Evolutionary conservation across 768 basidiomycete genomes (phyloP), one percentile per base, ranked within the genome.

Genomic region (Serendipita vermifera): DNA sequence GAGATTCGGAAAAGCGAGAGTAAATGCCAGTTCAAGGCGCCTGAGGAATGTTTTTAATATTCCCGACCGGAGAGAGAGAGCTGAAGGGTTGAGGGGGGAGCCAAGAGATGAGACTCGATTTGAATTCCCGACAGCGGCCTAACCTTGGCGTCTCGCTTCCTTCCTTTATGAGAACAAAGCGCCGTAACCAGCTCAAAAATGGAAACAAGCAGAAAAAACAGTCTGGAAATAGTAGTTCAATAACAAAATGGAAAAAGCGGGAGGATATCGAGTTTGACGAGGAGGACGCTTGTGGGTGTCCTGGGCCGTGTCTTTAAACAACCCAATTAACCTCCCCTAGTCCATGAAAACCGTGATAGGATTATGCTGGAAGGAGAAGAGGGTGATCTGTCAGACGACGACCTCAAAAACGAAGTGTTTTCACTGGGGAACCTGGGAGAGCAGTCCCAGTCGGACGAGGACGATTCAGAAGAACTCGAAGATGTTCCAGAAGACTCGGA

Each of bases 321-420:
- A 13, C 5, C 13, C 3, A 17, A 20, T n/a, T 24, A 3, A 54
- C 13, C 13, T 15, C 22, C 36, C 36, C 3, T 61, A 91, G 87
- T 89, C 64, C 85, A 88, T 65, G 70, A 74, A 1, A 78, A 80
- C 27, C 76, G 78, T 55, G 90, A 96, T 64, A 79, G 77, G 64
- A 85, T 94, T 58, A 71, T 87, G 3, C 72, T 96, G 3, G 82
- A 87, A 35, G 82, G 76, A n/a, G 75, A 77, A 32, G 66, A 71
- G 31, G 64, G 68, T 1, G 72, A 65, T 20, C 73, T 70, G 14
- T 79, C 80, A 11, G 79, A 80, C 26, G 72, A 70, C 24, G 79
- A 71, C 14, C 80, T 81, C 13, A 84, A 84, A 33, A 85, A 90
- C 24, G 87, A 92, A 65, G 85, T 92, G n/a, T 85, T 92, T 62